Evolutionary conservation across 2,329 filamentous ascomycete species (phyloP).

Genomic region (Colletotrichum lini): DNA sequence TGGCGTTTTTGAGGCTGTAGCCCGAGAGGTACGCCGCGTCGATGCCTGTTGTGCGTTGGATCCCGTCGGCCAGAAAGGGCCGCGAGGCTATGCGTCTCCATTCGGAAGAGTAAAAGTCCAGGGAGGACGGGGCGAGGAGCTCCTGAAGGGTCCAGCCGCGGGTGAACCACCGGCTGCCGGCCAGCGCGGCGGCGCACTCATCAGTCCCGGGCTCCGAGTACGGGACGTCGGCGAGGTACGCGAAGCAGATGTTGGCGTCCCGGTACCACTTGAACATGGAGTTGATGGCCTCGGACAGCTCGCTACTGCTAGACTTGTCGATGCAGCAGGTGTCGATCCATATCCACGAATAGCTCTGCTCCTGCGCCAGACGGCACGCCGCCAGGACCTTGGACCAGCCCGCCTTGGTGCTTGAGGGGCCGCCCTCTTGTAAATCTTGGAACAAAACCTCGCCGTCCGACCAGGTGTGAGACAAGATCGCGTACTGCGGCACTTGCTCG

Average conservation of each 20-base stretch:
- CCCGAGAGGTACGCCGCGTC: not conserved
- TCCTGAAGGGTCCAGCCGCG: slow-evolving; percentile 26
- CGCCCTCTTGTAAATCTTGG: slow-evolving; percentile 40
- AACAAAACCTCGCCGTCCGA: slow-evolving; percentile 46
- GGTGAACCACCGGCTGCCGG: slow-evolving; percentile 17
- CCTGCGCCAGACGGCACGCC: slow-evolving; percentile 38
- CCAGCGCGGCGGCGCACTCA: not conserved
- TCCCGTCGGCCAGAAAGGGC: fast-evolving
- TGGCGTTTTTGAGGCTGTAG: slow-evolving; percentile 33
- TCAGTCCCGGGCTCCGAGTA: not conserved
- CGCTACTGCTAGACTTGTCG: slow-evolving; percentile 51
- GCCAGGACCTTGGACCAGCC: slow-evolving; percentile 46
- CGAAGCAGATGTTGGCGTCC: slow-evolving; percentile 52
- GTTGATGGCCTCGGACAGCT: slow-evolving; percentile 51
- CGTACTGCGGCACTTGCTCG: slow-evolving; percentile 45
- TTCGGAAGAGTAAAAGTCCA: slow-evolving; percentile 4
- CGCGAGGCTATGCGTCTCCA: not conserved
- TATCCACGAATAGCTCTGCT: slow-evolving; percentile 48
- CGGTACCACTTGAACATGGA: slow-evolving; percentile 51
- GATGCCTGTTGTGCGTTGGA: not conserved
- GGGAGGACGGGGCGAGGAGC: not conserved
- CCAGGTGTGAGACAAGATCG: slow-evolving; percentile 50
- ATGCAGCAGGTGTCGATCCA: slow-evolving; percentile 57
- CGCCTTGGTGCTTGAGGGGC: not conserved
- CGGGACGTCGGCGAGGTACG: slow-evolving; percentile 49